A percentile compares a stretch with the other conserved stretches of the same genome.
Evolutionary conservation across 2,329 filamentous ascomycete genomes (phyloP).

Genomic region (Cordyceps tenuipes): DNA sequence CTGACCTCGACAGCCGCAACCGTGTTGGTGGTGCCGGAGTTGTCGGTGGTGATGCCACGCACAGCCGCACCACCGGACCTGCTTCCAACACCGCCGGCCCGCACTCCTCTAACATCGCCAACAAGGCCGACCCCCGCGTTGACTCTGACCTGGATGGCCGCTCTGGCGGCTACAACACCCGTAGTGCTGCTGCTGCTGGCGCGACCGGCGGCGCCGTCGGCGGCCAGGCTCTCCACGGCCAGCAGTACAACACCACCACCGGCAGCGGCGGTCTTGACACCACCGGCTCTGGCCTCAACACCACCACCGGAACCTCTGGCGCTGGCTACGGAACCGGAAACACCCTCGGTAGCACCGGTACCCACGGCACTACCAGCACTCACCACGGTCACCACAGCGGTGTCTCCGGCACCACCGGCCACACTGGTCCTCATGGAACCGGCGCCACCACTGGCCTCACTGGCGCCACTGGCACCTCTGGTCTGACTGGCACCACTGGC

Average conservation of each 20-base stretch:
- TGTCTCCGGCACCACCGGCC: slow-evolving; percentile 5
- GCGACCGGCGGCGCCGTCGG: slow-evolving; percentile 20
- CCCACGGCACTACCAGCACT: slow-evolving; percentile 26
- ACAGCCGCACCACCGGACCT: slow-evolving; percentile 13
- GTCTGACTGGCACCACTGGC: slow-evolving; percentile 12
- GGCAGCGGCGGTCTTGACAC: background rate
- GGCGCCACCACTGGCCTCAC: slow-evolving; percentile 21
- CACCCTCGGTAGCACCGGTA: slow-evolving; percentile 23
- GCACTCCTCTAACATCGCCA: slow-evolving; percentile 34
- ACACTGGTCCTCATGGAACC: slow-evolving; percentile 15
- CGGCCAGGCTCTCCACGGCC: slow-evolving; percentile 33
- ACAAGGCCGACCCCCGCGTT: slow-evolving; percentile 42
- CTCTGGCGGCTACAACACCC: slow-evolving; percentile 12
- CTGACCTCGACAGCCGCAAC: slow-evolving; percentile 36
- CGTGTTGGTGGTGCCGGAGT: slow-evolving; percentile 15
- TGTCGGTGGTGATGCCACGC: background rate
- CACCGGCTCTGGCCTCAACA: background rate
- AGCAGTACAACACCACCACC: slow-evolving; percentile 14
- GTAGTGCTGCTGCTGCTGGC: slow-evolving; percentile 16
- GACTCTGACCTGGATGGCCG: slow-evolving; percentile 40
- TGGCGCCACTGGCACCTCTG: slow-evolving; percentile 19
- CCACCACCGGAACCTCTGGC: slow-evolving; percentile 8
- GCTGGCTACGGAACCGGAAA: slow-evolving; percentile 18
- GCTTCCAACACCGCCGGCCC: slow-evolving; percentile 25
- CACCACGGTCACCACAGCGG: slow-evolving; percentile 12